phyloP scores from a whole-genome alignment of 148 eudicot species.

The Spergularia bocconei region DNA sequence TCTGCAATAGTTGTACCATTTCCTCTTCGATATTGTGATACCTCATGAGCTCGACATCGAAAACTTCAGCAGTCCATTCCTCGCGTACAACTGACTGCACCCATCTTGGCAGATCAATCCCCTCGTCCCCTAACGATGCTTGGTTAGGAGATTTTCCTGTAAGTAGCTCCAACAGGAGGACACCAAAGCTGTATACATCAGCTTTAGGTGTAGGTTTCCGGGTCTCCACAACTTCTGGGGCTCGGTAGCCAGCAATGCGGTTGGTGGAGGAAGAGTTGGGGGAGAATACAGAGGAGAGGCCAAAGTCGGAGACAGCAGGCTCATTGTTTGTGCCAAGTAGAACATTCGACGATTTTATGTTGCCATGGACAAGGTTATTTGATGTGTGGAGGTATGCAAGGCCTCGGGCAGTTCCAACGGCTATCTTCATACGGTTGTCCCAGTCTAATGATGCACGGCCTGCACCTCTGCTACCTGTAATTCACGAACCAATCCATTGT shows the following conservation, averaged over 20 bases:
- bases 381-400: conserved; percentile 69
- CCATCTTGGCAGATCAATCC: conserved; percentile 95
- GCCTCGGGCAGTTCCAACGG: conserved; percentile 64
- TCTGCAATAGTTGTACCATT: conserved; percentile 93
- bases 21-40: conserved; percentile 89
- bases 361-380: conserved; percentile 71
- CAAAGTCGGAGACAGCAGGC: conserved; percentile 65
- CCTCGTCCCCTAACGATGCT: conserved; percentile 92
- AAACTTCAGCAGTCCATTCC: conserved; percentile 99
- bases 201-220: conserved; percentile 72
- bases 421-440: conserved; percentile 79
- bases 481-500: background rate
- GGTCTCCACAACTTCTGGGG: conserved; percentile 82
- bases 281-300: conserved; percentile 48
- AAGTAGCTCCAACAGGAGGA: conserved; percentile 65
- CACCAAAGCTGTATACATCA: conserved; percentile 93
- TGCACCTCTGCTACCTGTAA: conserved; percentile 84
- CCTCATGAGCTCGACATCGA: conserved; percentile 96
- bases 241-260: conserved; percentile 84
- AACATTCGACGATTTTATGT: conserved; percentile 83
- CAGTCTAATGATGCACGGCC: conserved; percentile 86
- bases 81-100: conserved; percentile 94
- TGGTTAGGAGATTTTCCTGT: conserved; percentile 97
- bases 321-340: conserved; percentile 57
- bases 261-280: conserved; percentile 34